These are phyloP conservation scores for Monilinia polystroma DNA, from an alignment of 2,329 filamentous ascomycete genomes.

Conservation along the genomic window DNA sequence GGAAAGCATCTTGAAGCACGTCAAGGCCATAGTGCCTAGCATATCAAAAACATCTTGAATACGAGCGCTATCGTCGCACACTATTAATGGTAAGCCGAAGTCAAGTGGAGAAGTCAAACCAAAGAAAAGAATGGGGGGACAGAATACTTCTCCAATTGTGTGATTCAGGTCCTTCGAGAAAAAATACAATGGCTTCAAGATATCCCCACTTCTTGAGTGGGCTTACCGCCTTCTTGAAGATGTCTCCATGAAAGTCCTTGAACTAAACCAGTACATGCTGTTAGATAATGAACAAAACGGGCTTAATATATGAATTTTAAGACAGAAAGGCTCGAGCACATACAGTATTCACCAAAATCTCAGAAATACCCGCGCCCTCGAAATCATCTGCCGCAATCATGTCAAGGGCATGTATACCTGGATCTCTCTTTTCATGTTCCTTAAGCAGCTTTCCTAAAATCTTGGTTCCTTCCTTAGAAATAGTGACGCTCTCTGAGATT, in stretches of 20 bases:
- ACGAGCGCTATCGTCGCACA: conserved; percentile 27
- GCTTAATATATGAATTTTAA: no score
- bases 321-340: not conserved
- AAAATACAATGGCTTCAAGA: conserved; percentile 28
- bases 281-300: not conserved
- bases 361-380: no score
- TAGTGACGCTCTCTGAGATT: no score
- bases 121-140: conserved; percentile 12
- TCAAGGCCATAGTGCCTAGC: conserved; percentile 50
- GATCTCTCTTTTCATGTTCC: no score
- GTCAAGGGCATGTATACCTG: no score
- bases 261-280: conserved; percentile 7
- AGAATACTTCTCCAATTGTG: not conserved
- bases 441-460: no score
- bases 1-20: conserved; percentile 52
- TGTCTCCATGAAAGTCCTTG: conserved; percentile 29
- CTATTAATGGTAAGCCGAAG: conserved; percentile 5
- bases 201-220: conserved; percentile 32
- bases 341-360: no score
- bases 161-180: conserved; percentile 23
- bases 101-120: not conserved
- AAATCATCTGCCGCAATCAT: no score
- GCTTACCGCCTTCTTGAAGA: conserved; percentile 29
- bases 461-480: no score
- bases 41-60: not conserved